Evolutionary conservation across 169 alveolate genomes (phyloP), one percentile per base, ranked within the genome.

Genomic region (Cryptosporidium xiaoi): DNA sequence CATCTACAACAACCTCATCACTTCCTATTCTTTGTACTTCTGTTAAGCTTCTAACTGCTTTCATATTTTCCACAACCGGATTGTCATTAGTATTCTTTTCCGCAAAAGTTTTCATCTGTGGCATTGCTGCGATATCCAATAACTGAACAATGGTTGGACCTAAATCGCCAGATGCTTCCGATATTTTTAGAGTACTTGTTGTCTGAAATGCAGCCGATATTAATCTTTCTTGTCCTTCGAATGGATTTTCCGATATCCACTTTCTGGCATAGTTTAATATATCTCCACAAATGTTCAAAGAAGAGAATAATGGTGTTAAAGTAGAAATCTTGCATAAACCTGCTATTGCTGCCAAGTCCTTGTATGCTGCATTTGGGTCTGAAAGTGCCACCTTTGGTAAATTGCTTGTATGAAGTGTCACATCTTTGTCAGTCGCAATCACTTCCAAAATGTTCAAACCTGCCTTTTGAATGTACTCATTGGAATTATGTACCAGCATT

Each of bases 351-450:
- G 98, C 97, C 64, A 95, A 82, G 24, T 92, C 92, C 64, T 91
- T 91, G 82, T 92, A 95, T 20, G 97, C 96, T 44, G 90, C 91
- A 53, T 95, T 97, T 31, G 95, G 95, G 34, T 91, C 94, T 13
- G 93, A 85, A 55, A 92, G 84, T 60, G 94, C 95, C 12, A 93
- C 85, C 29, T 90, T 91, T 46, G 90, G 92, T 48, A 95, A 82
- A 71, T 91, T 93, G 18, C 90, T 82, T 51, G 92, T 92, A 82
- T 95, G 95, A 51, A 95, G 93, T 36, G 90, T 82, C 46, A 95
- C 95, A 82, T 95, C 98, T 67, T 89, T 92, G 82, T 94, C 97
- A 29, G 97, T 94, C 31, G 97, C 96, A 40, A 95, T 89, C 55
- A 93, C 83, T 51, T 93, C 96, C 90, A 95, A 82, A 51, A 94